Percentiles rank a stretch among this genome's conserved stretches.
These are phyloP conservation scores for Lachancea lanzarotensis DNA, from an alignment of 805 yeast species.

Conservation along the genomic window DNA sequence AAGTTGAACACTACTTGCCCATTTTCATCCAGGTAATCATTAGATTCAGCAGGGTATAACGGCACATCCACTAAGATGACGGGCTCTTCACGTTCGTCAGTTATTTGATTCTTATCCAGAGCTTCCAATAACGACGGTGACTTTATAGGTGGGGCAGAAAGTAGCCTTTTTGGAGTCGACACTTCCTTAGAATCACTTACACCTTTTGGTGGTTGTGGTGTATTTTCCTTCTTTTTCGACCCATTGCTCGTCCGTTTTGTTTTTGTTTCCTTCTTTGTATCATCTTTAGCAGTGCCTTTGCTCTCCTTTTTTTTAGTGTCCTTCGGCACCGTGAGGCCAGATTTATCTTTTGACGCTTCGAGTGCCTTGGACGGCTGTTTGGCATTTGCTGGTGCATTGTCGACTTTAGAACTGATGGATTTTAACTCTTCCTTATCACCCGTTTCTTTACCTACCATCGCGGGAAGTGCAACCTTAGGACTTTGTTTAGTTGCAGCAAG, in stretches of 20 bases:
- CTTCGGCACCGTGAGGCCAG: conserved; percentile 3
- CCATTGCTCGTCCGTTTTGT: neutral
- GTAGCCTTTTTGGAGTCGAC: conserved; percentile 18
- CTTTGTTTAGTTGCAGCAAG: neutral
- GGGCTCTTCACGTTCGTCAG: conserved; percentile 16
- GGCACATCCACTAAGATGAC: conserved; percentile 28
- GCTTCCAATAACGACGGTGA: conserved; percentile 21
- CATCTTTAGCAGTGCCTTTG: conserved; percentile 6
- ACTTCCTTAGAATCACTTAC: conserved; percentile 10
- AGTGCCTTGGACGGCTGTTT: neutral
- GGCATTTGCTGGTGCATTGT: neutral
- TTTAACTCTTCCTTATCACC: neutral
- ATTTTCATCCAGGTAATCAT: conserved; percentile 31
- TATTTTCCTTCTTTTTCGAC: conserved; percentile 7
- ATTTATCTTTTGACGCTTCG: conserved; percentile 1
- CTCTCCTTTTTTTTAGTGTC: conserved; percentile 10
- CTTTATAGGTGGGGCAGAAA: conserved; percentile 20
- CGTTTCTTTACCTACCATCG: neutral
- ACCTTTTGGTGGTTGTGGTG: conserved; percentile 7
- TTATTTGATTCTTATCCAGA: conserved; percentile 13
- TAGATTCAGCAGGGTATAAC: conserved; percentile 19
- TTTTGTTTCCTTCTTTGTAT: conserved; percentile 6
- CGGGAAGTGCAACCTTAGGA: neutral
- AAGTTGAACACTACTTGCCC: conserved; percentile 31
- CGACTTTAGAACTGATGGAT: neutral